phyloP scores from a whole-genome alignment of 495 filamentous ascomycete genomes.

The Mycothermus thermophilus region DNA sequence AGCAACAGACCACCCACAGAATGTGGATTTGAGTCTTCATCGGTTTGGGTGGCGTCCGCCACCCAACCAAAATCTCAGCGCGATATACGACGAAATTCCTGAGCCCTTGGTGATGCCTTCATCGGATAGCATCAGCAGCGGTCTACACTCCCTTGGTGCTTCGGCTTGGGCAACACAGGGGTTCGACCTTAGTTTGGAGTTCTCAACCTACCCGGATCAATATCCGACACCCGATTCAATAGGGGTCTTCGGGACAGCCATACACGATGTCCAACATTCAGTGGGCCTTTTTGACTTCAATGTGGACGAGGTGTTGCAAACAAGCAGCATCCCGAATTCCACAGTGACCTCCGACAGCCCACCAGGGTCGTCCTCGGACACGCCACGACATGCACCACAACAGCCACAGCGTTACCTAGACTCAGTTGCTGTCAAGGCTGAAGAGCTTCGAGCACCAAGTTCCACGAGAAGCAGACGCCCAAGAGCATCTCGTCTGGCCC shows the following conservation, averaged over 20 bases:
- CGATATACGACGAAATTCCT: no score
- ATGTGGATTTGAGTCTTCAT: slow-evolving; percentile 14
- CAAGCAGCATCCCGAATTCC: slow-evolving; percentile 5
- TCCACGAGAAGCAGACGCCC: no score
- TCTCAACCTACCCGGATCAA: no score
- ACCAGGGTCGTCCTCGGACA: not conserved
- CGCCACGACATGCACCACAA: no score
- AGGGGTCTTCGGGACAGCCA: slow-evolving; percentile 15
- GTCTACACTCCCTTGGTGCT: no score
- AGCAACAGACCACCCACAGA: slow-evolving; percentile 7
- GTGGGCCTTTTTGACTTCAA: slow-evolving; percentile 18
- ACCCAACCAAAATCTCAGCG: slow-evolving; percentile 8
- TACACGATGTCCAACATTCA: slow-evolving; percentile 16
- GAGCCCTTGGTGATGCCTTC: slow-evolving; percentile 9
- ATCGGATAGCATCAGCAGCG: not conserved
- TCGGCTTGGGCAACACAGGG: no score
- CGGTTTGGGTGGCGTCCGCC: slow-evolving; percentile 12
- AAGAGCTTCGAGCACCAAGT: no score
- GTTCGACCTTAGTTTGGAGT: no score
- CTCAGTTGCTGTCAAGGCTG: no score
- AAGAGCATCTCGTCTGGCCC: no score
- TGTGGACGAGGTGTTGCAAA: slow-evolving; percentile 19
- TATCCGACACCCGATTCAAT: slow-evolving; percentile 6
- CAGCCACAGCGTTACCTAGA: no score
- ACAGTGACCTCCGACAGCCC: not conserved